Evolutionary conservation across 2,329 filamentous ascomycete species (phyloP).

Genomic region (Sporothrix schenckii): DNA sequence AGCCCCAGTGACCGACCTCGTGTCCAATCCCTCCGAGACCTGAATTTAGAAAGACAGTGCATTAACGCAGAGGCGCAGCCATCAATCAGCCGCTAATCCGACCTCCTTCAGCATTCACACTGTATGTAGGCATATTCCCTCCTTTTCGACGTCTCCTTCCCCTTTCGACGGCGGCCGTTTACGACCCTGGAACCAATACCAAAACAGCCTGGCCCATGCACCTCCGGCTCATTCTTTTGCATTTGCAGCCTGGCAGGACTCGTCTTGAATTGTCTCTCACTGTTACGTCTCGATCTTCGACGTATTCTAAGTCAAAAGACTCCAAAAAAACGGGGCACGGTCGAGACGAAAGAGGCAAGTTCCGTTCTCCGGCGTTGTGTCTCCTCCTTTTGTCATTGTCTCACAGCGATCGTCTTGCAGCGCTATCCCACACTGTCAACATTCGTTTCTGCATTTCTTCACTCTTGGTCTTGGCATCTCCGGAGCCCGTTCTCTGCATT

Average conservation of each 20-base stretch:
- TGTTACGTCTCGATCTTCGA: background rate
- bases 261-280: background rate
- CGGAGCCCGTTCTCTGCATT: background rate
- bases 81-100: too few species aligned
- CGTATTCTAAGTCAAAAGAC: too few species aligned
- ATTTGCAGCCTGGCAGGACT: slow-evolving; percentile 6
- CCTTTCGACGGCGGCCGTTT: slow-evolving; percentile 9
- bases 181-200: slow-evolving; percentile 21
- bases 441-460: background rate
- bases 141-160: background rate
- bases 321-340: background rate
- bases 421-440: background rate
- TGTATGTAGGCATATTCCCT: background rate
- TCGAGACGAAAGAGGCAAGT: slow-evolving; percentile 13
- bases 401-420: background rate
- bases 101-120: background rate
- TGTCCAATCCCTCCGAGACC: slow-evolving; percentile 7
- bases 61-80: slow-evolving; percentile 12
- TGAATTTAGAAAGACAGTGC: background rate
- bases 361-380: background rate
- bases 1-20: background rate
- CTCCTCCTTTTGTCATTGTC: slow-evolving; percentile 13
- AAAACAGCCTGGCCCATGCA: background rate
- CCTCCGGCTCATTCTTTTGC: background rate
- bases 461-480: background rate